Evolutionary conservation across 2,329 filamentous ascomycete species (phyloP), one percentile per base, ranked within the genome.

Genomic region (Microdochium trichocladiopsis): DNA sequence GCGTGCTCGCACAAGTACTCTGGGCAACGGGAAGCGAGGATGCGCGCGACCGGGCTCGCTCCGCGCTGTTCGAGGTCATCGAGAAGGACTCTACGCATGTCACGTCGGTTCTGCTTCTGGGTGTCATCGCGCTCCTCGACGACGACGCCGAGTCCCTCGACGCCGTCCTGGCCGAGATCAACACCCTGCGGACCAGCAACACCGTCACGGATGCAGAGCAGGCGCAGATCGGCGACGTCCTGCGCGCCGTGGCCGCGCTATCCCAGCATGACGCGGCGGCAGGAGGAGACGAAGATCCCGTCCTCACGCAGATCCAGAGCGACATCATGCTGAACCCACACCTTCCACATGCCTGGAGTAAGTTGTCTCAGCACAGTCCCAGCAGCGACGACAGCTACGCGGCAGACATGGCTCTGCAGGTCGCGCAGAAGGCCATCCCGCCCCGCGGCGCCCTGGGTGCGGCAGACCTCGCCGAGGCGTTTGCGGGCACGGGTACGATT

Each of bases 1-100:
- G 92, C 62, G 76, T 96, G 12, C 76, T 97, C 12, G 88, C 92
- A 0, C 90, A 97, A 68, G 88, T 97, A 0, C 78, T 97, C 0
- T 99, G 94, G 93, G 92, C 92, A 0, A 90, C 90, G 57, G 91
- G 89, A 9, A 83, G 84, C 0, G 82, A 86, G 6, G 78, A 84
- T 1, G 88, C 92, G 52, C 83, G 86, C 48, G 82, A 86, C 49
- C 83, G 88, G 55, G 92, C 93, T 16, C 81, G 90, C 3, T 84
- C 88, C 50, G 82, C 89, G 57, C 77, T 99, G 1, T 93, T 96
- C 61, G 84, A 85, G 14, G 85, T 88, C 33, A 85, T 96, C 12
- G 89, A 92, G 60, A 78, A 75, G 50, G 73, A 87, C 49, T 82
- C 89, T 0, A 80, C 84, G 1, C 91, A 97, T 58, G 80, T 95